These are phyloP conservation scores for Ophiostoma australiae DNA, from an alignment of 2,329 filamentous ascomycete genomes.

Conservation along the genomic window DNA sequence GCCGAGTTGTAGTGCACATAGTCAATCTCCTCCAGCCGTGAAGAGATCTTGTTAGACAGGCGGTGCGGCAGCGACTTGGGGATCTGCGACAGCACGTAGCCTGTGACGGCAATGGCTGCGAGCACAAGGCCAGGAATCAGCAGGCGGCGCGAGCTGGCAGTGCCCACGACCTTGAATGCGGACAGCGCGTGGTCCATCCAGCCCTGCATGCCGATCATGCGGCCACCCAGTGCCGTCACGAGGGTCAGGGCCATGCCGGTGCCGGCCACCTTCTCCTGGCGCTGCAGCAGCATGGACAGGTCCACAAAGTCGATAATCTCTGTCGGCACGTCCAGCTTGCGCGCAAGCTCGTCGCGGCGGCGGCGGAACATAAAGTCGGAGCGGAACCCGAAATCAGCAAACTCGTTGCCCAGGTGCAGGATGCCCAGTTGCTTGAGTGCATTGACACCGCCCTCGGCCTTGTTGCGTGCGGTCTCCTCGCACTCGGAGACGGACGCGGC, in stretches of 20 bases:
- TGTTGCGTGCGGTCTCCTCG: constrained; percentile 77
- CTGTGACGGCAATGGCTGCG: constrained; percentile 67
- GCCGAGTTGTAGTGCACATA: constrained; percentile 86
- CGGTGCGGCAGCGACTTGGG: constrained; percentile 83
- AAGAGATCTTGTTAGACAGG: constrained; percentile 76
- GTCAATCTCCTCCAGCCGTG: constrained; percentile 75
- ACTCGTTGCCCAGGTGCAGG: constrained; percentile 81
- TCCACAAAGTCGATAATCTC: constrained; percentile 95
- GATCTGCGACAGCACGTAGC: constrained; percentile 81
- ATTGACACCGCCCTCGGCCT: constrained; percentile 75
- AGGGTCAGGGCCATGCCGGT: constrained; percentile 93
- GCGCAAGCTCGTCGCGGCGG: constrained; percentile 72
- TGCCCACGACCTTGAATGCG: constrained; percentile 73
- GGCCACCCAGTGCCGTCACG: constrained; percentile 75
- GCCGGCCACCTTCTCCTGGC: constrained; percentile 90
- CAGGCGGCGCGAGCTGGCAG: constrained; percentile 72
- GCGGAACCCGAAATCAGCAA: constrained; percentile 79
- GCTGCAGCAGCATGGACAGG: constrained; percentile 71
- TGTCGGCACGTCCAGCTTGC: constrained; percentile 80
- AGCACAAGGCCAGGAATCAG: constrained; percentile 74
- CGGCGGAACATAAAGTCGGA: constrained; percentile 92
- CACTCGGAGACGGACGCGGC: constrained; percentile 70
- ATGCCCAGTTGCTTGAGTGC: constrained; percentile 85
- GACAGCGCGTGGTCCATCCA: constrained; percentile 87
- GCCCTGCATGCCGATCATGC: constrained; percentile 74